Base-by-base conservation (phyloP, 176 grass and related monocot species). In the Zea luxurians region DNA sequence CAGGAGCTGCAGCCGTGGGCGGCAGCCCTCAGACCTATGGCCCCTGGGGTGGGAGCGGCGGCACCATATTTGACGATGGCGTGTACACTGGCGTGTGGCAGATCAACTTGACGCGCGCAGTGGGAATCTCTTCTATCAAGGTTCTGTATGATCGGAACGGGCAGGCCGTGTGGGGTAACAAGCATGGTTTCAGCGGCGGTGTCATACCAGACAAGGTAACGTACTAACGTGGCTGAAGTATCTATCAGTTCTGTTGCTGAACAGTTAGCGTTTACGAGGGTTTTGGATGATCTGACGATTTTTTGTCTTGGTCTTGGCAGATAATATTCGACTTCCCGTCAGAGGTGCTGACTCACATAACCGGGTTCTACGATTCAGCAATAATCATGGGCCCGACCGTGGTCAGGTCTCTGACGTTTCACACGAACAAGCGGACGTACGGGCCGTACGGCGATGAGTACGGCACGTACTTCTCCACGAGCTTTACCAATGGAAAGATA, bases 51-150 rank as follows among this genome's bases (percentile, higher is more conserved):
- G 92, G 96, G 48, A 99, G 82, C 57, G 90, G 89, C n/a, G 96
- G 96, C 37, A 95, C 71, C 18, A 99, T 99, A 68, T 99, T 99
- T 85, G 96, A 99, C 36, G 96, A 99, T 52, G 96, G 96, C 21
- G 73, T 84, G 4, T 93, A 88, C 69, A 93, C 92, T 0, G 96
- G 92, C 10, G 85, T 99, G 44, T 83, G 92, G 79, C 90, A 96
- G 80, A 93, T 99, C 82, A 93, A 99, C 76, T 63, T 99, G 83
- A 91, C 90, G 5, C 89, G 86, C 0, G 86, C 85, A 20, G 83
- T 69, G 8, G 92, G 96, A 63, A 85, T 95, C 68, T 78, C 88
- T 70, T 99, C 78, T 2, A 87, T 99, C 15, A 96, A 95, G 79
- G 83, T 96, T 12, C 43, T 99, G 5, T 99, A 99, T 16, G 96